Evolutionary conservation across 805 yeast genomes (phyloP).

Genomic region (Saccharomyces paradoxus): DNA sequence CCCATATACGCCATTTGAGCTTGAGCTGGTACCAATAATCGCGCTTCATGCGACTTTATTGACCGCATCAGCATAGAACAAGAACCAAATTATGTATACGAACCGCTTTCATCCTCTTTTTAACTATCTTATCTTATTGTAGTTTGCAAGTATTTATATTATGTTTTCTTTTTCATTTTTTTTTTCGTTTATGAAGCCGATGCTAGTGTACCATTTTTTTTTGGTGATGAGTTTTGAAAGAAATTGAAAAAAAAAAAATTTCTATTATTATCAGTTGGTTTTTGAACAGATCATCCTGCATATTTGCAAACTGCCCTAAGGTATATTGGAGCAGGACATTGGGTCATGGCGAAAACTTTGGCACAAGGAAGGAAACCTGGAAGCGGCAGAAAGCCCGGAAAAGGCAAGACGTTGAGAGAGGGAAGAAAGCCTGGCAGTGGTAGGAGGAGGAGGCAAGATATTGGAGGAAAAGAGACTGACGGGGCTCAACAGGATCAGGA

Average conservation of each 20-base stretch:
- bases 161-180: background rate
- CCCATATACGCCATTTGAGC: background rate
- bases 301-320: background rate
- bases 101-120: background rate
- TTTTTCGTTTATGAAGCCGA: background rate
- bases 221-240: background rate
- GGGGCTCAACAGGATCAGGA: background rate
- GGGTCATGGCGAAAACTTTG: conserved; percentile 28
- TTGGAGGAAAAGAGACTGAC: background rate
- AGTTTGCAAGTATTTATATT: background rate
- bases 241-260: background rate
- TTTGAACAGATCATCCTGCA: background rate
- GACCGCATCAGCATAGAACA: background rate
- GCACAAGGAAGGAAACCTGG: conserved; percentile 32
- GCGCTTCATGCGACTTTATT: background rate
- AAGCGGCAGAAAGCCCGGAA: conserved; percentile 31
- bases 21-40: background rate
- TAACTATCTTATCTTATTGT: too few relatives aligned
- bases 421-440: conserved; percentile 32
- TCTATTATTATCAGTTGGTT: background rate
- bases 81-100: background rate
- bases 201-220: background rate
- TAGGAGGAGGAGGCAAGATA: conserved; percentile 17
- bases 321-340: background rate
- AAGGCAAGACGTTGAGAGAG: conserved; percentile 27